A percentile compares a stretch with the other conserved stretches of the same genome.
phyloP scores from a whole-genome alignment of 768 basidiomycete genomes.

The Leccinellum rugosiceps region DNA sequence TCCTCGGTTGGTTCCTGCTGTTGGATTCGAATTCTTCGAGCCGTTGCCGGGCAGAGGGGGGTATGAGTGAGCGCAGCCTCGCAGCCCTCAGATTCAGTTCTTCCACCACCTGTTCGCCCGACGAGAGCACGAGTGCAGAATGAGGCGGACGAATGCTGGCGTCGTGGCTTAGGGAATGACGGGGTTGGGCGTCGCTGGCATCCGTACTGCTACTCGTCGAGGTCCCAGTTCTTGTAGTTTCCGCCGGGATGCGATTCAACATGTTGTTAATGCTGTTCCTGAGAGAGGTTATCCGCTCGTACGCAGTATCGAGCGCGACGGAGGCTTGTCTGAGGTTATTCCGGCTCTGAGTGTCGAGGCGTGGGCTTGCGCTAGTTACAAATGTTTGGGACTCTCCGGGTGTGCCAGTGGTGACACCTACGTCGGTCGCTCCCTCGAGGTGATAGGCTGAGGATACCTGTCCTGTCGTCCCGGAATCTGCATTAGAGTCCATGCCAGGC shows the following conservation, averaged over 20 bases:
- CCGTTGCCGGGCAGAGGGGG: conserved; percentile 31
- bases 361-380: conserved; percentile 7
- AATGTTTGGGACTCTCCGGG: not conserved
- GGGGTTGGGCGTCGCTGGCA: conserved; percentile 7
- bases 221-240: conserved; percentile 12
- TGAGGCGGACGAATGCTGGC: conserved; percentile 28
- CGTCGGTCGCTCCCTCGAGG: conserved; percentile 11
- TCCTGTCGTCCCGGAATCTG: conserved; percentile 8
- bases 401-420: not conserved
- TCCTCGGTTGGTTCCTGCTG: conserved; percentile 6
- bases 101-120: conserved; percentile 20
- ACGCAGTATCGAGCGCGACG: conserved; percentile 51
- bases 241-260: conserved; percentile 38
- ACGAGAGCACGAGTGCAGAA: conserved; percentile 29
- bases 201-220: conserved; percentile 1
- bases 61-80: conserved; percentile 29
- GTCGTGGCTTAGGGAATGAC: conserved; percentile 15
- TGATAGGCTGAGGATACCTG: conserved; percentile 10
- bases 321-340: conserved; percentile 48
- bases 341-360: conserved; percentile 27
- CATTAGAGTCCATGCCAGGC: conserved; percentile 21
- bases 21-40: conserved; percentile 31
- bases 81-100: conserved; percentile 29
- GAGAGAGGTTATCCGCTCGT: conserved; percentile 52
- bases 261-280: conserved; percentile 49